Evolutionary conservation across 2,329 filamentous ascomycete species (phyloP).

Genomic region (Phoma herbarum): DNA sequence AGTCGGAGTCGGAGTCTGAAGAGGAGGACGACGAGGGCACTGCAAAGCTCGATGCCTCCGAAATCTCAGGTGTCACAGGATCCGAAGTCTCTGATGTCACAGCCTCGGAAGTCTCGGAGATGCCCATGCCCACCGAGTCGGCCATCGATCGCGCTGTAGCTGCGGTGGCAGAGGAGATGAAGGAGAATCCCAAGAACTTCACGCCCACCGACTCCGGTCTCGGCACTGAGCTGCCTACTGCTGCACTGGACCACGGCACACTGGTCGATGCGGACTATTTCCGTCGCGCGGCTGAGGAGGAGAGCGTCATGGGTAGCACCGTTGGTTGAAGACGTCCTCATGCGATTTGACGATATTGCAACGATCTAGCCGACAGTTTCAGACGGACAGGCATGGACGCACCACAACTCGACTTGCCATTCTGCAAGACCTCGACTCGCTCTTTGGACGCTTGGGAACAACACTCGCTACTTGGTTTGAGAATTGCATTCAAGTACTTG

Average conservation of each 20-base stretch:
- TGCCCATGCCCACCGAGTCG: conserved; percentile 42
- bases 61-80: conserved; percentile 34
- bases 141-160: conserved; percentile 45
- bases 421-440: conserved; percentile 12
- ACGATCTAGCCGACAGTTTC: background rate
- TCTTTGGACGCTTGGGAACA: background rate
- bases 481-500: background rate
- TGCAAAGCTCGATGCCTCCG: conserved; percentile 37
- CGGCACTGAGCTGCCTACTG: conserved; percentile 50
- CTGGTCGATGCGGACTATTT: conserved; percentile 49
- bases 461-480: conserved; percentile 17
- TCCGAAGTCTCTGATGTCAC: conserved; percentile 21
- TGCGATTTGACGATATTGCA: background rate
- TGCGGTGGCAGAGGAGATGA: conserved; percentile 42
- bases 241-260: conserved; percentile 32
- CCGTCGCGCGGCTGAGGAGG: conserved; percentile 48
- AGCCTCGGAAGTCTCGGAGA: conserved; percentile 31
- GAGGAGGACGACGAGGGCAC: conserved; percentile 43
- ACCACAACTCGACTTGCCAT: no score
- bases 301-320: conserved; percentile 50
- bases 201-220: conserved; percentile 49
- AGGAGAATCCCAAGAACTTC: conserved; percentile 35
- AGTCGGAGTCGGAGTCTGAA: conserved; percentile 34
- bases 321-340: conserved; percentile 33
- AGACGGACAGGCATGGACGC: background rate